Evolutionary conservation across 2,329 filamentous ascomycete species (phyloP), one percentile per base, ranked within the genome.

Genomic region (Capronia americana): DNA sequence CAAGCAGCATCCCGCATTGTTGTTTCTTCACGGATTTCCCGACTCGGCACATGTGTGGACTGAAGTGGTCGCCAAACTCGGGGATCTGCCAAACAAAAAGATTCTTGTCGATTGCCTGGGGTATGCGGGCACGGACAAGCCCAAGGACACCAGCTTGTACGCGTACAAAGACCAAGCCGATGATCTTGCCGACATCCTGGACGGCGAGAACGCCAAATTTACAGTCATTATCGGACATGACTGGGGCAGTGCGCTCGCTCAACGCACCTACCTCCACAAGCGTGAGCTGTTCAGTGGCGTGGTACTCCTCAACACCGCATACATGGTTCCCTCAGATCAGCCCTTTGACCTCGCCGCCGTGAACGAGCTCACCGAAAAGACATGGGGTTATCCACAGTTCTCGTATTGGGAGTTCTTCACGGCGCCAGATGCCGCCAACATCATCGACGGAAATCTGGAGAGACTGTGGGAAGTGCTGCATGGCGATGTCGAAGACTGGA

Each of bases 1-100:
- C 44, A 26, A 46, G 56, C 65, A 71, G 62, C 71, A 74, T 64
- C 74, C 76, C 1, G 76, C 78, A 2, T 71, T 81, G 41, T 66
- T 83, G 10, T 76, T 83, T 23, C 72, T 80, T n/a, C 84, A 86
- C 73, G 84, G 84, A 65, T 86, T 80, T 70, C 84, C 84, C 3
- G 82, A 84, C 68, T 73, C 76, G 38, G 80, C 82, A 0, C 73
- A 75, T 1, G 74, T 83, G 23, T 85, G 82, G 82, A 71, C 75
- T 12, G 75, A 77, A 32, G 72, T 83, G 26, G 74, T 81, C n/a
- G 76, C 75, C 44, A 69, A 78, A 28, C 75, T 84, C 7, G 75
- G 79, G 20, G 68, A 77, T 5, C 74, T 77, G 3, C 75, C 77
- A 59, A 75, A 82, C 71, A 77, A 79, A 30, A 75, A 80, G 57